These are phyloP conservation scores for Aspergillus brunneoviolaceus DNA, from an alignment of 2,329 filamentous ascomycete genomes.

Conservation along the genomic window DNA sequence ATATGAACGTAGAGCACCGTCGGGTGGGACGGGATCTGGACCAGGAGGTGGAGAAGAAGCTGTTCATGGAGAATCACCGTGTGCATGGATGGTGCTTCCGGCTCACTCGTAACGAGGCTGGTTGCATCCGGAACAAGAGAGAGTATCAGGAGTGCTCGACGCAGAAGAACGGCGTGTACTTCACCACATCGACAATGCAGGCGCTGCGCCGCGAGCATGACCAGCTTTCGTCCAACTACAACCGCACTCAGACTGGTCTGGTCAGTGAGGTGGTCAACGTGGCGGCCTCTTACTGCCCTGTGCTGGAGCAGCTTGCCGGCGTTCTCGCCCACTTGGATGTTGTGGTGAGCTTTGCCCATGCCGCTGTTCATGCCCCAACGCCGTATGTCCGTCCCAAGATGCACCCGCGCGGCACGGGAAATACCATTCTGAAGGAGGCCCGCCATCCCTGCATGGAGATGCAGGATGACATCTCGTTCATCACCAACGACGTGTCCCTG, in stretches of 20 bases:
- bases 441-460: slow-evolving; percentile 98
- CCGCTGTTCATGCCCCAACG: slow-evolving; percentile 86
- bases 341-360: slow-evolving; percentile 89
- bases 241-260: slow-evolving; percentile 85
- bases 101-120: slow-evolving; percentile 83
- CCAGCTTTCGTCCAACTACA: slow-evolving; percentile 91
- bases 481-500: slow-evolving; percentile 92
- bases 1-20: slow-evolving; percentile 80
- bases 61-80: slow-evolving; percentile 94
- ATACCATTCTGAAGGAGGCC: slow-evolving; percentile 87
- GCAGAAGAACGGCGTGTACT: slow-evolving; percentile 98
- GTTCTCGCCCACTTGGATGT: slow-evolving; percentile 93
- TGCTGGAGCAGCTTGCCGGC: slow-evolving; percentile 83
- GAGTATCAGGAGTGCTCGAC: slow-evolving; percentile 93
- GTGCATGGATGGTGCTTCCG: slow-evolving; percentile 97
- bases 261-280: slow-evolving; percentile 92
- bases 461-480: slow-evolving; percentile 98
- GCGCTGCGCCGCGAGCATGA: slow-evolving; percentile 85
- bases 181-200: slow-evolving; percentile 82
- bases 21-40: slow-evolving; percentile 76
- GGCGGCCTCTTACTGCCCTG: slow-evolving; percentile 89
- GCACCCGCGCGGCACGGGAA: slow-evolving; percentile 80
- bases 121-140: slow-evolving; percentile 87
- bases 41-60: slow-evolving; percentile 96
- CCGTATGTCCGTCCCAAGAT: slow-evolving; percentile 90